Evolutionary conservation across 1,284 basidiomycete genomes (phyloP), one percentile per base, ranked within the genome.

Genomic region (Trametes versicolor): DNA sequence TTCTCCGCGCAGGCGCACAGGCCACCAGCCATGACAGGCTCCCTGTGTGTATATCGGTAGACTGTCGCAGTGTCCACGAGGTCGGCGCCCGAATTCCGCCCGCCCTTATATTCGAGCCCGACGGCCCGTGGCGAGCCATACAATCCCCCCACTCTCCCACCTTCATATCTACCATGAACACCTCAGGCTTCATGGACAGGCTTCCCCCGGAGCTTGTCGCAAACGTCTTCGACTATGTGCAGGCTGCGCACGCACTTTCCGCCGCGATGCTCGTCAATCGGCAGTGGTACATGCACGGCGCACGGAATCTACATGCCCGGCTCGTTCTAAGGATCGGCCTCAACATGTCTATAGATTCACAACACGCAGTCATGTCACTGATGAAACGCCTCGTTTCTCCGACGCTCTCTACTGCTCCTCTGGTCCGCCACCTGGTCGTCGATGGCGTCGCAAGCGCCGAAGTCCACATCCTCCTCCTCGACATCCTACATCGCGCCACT

Each of bases 171-270:
- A 17, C 25, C 54, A 53, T 29, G 21, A 10, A 47, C 34, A 2
- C 25, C 29, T n/a, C 49, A 32, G 29, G 29, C 29, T 32, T 32
- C 55, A 71, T 72, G 70, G 60, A 65, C n/a, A 43, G 47, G 50
- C 70, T 72, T 2, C 70, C 71, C 7, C 64, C 64, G 9, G 70
- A 72, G 21, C 63, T 72, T 51, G 57, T 71, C 55, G 63, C 62
- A 6, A 62, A 65, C 45, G 58, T 71, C 45, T 70, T 71, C 50
- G 58, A 64, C 55, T 58, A 58, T 37, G 17, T 71, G 53, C 63
- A 62, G 5, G 53, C 59, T 13, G 60, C 60, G 2, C 54, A 45
- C 37, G 56, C 58, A 8, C 62, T 70, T 7, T 59, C 66, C 36
- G 21, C 51, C 23, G 62, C 62, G 5, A 73, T 73, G 70, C 58